Base-by-base conservation (phyloP, 345 rosid species). In the Durio zibethinus region DNA sequence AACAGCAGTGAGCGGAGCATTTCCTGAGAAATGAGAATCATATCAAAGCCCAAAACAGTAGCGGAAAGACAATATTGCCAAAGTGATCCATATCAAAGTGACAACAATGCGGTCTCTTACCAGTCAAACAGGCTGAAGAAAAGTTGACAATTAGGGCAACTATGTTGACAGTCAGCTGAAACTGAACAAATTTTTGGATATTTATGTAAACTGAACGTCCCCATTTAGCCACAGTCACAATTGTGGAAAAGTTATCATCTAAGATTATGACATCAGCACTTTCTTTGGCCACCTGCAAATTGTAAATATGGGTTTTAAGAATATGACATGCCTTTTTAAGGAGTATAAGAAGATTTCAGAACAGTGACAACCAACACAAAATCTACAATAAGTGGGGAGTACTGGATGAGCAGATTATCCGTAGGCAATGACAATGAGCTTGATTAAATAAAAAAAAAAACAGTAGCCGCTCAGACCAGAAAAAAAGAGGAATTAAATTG, bases 181-280 rank as follows among this genome's bases (percentile, higher is more conserved):
- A 94, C 84, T 94, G 97, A 74, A 94, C 91, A 72, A 94, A 94
- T 72, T 94, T 94, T 77, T 94, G 94, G 67, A 93, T 92, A 87
- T 92, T 93, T 79, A 85, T 78, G 79, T 90, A 91, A 70, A 92
- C 96, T n/a, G 97, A 90, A 64, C 97, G 93, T 10, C 98, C 98
- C 96, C 96, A 94, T 78, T 84, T 94, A 70, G 93, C 90, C n/a
- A 92, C 97, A 20, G 92, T 89, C 45, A 86, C 84, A 27, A 89
- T 89, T 0, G 97, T 90, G 15, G 97, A 89, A 81, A 94, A 94
- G 77, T 94, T 90, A 77, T 92, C 94, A 70, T 94, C 94, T 27
- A 92, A 82, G 77, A 94, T 90, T 68, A 92, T 90, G 54, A 92
- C 92, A 89, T 92, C 98, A 0, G 97, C 94, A 77, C 97, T 90